These are phyloP conservation scores for Saccharomyces hybrid DNA, from an alignment of 1,139 yeast genomes.

Conservation along the genomic window DNA sequence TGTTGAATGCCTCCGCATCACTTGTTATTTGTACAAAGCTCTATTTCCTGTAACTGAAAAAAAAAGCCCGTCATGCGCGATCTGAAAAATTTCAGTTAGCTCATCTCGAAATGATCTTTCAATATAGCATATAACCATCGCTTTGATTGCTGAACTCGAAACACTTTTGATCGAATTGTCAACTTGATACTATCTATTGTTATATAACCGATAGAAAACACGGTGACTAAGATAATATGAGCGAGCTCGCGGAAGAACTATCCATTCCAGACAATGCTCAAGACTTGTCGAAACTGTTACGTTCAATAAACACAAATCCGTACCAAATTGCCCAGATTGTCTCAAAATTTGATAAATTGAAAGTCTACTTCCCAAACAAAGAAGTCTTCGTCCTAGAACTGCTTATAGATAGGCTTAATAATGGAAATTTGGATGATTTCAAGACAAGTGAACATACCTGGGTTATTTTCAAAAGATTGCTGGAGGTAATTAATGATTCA, in stretches of 20 bases:
- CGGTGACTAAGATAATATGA: constrained; percentile 10
- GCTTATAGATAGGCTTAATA: constrained; percentile 57
- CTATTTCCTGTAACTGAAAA: neutral
- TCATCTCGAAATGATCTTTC: neutral
- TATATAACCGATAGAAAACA: neutral
- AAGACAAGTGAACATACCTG: constrained; percentile 40
- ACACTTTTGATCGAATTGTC: neutral
- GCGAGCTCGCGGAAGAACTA: neutral
- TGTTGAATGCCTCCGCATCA: neutral
- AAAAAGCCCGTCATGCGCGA: neutral
- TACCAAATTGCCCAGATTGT: constrained; percentile 39
- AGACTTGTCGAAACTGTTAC: constrained; percentile 52
- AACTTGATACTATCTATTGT: neutral
- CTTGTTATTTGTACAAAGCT: neutral
- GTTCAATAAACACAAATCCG: constrained; percentile 44
- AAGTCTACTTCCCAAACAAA: constrained; percentile 54
- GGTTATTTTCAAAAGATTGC: constrained; percentile 39
- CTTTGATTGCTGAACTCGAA: neutral
- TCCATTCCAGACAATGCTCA: constrained; percentile 40
- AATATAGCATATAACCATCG: neutral
- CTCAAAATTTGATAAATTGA: constrained; percentile 37
- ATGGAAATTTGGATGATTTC: constrained; percentile 38
- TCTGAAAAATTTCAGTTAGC: neutral
- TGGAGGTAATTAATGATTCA: constrained; percentile 32
- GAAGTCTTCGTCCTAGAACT: constrained; percentile 57